phyloP scores from a whole-genome alignment of 139 green algal genomes.

The Picochlorum sp. region DNA sequence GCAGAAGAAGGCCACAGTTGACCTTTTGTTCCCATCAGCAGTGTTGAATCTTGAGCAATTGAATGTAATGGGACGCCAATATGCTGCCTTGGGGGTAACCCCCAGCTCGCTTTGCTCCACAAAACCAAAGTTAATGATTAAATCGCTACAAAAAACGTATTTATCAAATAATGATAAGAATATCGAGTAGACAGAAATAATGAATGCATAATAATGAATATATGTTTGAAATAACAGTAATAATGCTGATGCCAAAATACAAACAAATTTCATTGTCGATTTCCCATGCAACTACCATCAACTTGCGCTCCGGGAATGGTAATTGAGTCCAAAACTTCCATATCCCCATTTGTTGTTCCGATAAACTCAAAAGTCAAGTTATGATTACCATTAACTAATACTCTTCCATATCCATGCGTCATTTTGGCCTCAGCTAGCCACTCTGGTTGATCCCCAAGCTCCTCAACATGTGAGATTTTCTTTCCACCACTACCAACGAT shows the following conservation, averaged over 20 bases:
- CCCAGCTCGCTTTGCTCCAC: background rate
- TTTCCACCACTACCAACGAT: background rate
- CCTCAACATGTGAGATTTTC: background rate
- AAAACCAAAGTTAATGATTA: background rate
- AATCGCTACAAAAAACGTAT: too few relatives aligned
- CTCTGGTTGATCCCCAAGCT: background rate
- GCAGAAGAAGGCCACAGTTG: background rate
- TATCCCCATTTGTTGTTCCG: background rate
- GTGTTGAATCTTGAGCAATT: background rate
- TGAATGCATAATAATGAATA: too few relatives aligned
- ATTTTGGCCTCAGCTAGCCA: background rate
- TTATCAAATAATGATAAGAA: too few relatives aligned
- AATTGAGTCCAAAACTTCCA: too few relatives aligned
- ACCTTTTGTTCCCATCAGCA: background rate
- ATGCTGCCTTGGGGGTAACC: background rate
- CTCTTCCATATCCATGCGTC: background rate
- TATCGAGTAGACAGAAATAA: too few relatives aligned
- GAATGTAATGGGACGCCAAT: background rate
- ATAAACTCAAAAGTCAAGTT: background rate
- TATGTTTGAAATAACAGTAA: too few relatives aligned
- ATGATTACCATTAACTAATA: background rate
- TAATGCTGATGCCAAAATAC: too few relatives aligned
- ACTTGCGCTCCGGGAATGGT: too few relatives aligned
- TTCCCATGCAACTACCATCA: too few relatives aligned
- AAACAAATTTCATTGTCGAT: too few relatives aligned